Evolutionary conservation across 768 basidiomycete genomes (phyloP).

Genomic region (Leccinum uliginosum): DNA sequence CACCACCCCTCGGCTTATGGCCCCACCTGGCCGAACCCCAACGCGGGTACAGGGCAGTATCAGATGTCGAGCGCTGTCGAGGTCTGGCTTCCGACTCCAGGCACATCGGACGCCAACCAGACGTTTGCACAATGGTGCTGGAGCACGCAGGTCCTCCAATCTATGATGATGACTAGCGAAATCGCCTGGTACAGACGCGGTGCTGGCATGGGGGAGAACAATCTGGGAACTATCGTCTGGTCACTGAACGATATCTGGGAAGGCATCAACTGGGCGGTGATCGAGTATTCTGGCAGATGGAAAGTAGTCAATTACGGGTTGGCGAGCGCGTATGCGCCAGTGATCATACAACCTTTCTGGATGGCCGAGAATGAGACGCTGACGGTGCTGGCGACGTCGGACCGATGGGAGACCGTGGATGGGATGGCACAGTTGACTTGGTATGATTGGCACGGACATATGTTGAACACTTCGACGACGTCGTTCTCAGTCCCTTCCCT

Average conservation of each 20-base stretch:
- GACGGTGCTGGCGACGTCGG: constrained; percentile 48
- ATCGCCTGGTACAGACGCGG: constrained; percentile 57
- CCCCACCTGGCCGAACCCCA: constrained; percentile 53
- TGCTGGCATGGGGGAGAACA: constrained; percentile 52
- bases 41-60: constrained; percentile 47
- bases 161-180: constrained; percentile 52
- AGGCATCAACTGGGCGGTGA: constrained; percentile 50
- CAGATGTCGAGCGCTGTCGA: constrained; percentile 51
- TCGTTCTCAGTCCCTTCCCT: constrained; percentile 43
- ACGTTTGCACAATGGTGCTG: constrained; percentile 64
- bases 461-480: constrained; percentile 34
- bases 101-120: constrained; percentile 44
- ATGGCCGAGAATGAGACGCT: constrained; percentile 44
- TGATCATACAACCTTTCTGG: constrained; percentile 56
- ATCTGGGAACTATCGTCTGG: constrained; percentile 56
- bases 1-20: constrained; percentile 52
- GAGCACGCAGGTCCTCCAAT: constrained; percentile 58
- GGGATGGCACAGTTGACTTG: constrained; percentile 50
- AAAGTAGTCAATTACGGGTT: constrained; percentile 54
- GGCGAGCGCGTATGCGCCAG: constrained; percentile 40
- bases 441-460: constrained; percentile 51
- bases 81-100: constrained; percentile 50
- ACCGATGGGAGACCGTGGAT: constrained; percentile 43
- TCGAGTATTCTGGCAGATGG: constrained; percentile 58
- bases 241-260: constrained; percentile 62